These are phyloP conservation scores for Darksidea phi DNA, from an alignment of 495 filamentous ascomycete species.

Conservation along the genomic window DNA sequence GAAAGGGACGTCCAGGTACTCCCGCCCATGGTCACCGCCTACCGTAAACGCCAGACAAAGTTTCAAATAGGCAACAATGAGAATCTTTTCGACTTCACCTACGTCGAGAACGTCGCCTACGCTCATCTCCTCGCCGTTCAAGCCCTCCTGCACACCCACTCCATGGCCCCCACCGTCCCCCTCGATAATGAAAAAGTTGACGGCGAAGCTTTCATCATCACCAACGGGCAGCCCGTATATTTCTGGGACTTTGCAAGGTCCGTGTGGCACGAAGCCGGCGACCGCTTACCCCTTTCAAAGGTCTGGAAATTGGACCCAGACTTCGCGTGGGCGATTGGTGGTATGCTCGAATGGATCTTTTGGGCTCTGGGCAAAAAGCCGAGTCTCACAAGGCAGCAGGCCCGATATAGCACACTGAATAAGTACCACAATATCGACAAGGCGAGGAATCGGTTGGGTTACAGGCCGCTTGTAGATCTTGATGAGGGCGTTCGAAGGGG, in stretches of 20 bases:
- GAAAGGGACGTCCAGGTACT: constrained; percentile 60
- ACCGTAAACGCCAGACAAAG: constrained; percentile 62
- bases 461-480: constrained; percentile 68
- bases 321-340: constrained; percentile 64
- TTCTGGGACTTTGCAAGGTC: constrained; percentile 92
- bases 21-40: constrained; percentile 59
- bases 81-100: constrained; percentile 85
- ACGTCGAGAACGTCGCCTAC: constrained; percentile 75
- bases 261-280: constrained; percentile 61
- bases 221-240: constrained; percentile 86
- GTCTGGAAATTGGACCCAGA: constrained; percentile 68
- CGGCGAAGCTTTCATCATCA: constrained; percentile 93
- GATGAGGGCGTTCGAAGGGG: constrained; percentile 71
- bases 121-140: constrained; percentile 70
- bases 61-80: constrained; percentile 86
- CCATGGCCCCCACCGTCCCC: constrained; percentile 54
- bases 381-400: constrained; percentile 69
- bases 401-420: constrained; percentile 77
- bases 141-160: constrained; percentile 63
- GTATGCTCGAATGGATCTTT: constrained; percentile 65
- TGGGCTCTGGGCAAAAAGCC: constrained; percentile 69
- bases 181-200: constrained; percentile 79
- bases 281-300: constrained; percentile 43
- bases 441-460: constrained; percentile 75
- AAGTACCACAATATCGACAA: constrained; percentile 84